Base-by-base conservation (phyloP, 345 rosid species). In the Mallotus nudiflorus region DNA sequence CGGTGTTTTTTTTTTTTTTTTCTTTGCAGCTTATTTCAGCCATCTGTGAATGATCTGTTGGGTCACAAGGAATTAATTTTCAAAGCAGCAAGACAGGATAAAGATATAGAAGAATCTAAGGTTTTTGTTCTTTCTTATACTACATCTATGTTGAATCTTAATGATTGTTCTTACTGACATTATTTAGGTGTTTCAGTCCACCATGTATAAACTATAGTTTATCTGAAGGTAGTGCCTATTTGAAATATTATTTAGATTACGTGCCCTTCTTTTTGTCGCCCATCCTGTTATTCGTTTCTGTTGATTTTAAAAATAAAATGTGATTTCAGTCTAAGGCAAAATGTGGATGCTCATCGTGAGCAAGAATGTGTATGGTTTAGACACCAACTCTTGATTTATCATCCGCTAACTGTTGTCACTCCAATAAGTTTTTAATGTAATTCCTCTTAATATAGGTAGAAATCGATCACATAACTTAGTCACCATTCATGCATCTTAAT, bases 31-130 rank as follows among this genome's bases (percentile, higher is more conserved):
- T 22, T 39, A 4, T 61, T 48, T 25, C 19, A 8, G 22, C 49
- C 49, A 9, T 70, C 50, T 51, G 35, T 45, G 37, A 27, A 10
- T 16, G 66, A 59, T 50, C 50, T 70, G 40, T 37, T 60, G 15
- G 25, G 60, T 50, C 49, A 59, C 25, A 18, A 29, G 49, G 9
- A 0, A 61, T 70, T 70, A 18, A 70, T 70, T 50, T 9, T 18
- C 12, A 60, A 70, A 51, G 61, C 74, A 61, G 67, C 66, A 61
- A 50, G 60, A 22, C 48, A 67, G 59, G 74, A 70, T 49, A 35
- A 61, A 50, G 67, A 52, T 15, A 20, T 70, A 50, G 19, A 22
- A 39, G 42, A 48, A 48, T 70, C 67, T 49, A 19, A 33, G 60
- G 74, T 70, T 3, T 6, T 31, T 19, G 11, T 11, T 55, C 62